phyloP scores from a whole-genome alignment of 352 stramenopile species.

The Globisporangium paroecandrum region DNA sequence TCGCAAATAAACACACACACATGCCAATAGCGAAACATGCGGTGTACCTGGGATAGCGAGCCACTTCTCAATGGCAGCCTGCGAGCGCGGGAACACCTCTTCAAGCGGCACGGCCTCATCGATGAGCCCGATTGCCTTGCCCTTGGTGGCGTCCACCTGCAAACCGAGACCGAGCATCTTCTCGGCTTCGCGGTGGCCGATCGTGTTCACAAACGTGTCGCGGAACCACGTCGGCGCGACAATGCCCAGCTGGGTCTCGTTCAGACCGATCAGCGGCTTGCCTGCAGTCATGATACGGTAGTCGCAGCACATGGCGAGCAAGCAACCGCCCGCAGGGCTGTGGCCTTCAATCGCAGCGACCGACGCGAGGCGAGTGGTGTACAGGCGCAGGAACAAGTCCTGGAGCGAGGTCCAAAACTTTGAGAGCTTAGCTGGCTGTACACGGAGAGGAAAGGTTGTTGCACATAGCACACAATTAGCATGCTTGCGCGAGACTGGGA shows the following conservation, averaged over 20 bases:
- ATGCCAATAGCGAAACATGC: background rate
- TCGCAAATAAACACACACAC: background rate
- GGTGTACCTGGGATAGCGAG: constrained; percentile 68
- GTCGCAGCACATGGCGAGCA: constrained; percentile 93
- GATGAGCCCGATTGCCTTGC: constrained; percentile 69
- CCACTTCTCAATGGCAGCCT: constrained; percentile 70
- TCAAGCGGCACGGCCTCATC: constrained; percentile 76
- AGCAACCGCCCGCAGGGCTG: constrained; percentile 90
- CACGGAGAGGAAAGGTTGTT: background rate
- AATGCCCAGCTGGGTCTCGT: constrained; percentile 94
- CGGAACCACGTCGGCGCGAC: constrained; percentile 80
- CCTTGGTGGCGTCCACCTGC: constrained; percentile 74
- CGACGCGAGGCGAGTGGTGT: constrained; percentile 84
- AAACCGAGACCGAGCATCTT: constrained; percentile 82
- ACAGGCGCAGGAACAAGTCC: constrained; percentile 91
- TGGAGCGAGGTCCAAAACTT: constrained; percentile 93
- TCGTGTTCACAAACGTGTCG: constrained; percentile 82
- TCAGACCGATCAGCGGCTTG: constrained; percentile 90
- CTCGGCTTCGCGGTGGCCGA: constrained; percentile 77
- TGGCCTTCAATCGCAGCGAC: constrained; percentile 91
- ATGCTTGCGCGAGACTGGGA: background rate
- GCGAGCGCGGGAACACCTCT: constrained; percentile 66
- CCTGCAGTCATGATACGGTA: constrained; percentile 91
- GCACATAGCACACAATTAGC: background rate
- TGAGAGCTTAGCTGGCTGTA: constrained; percentile 47